phyloP scores from a whole-genome alignment of 352 stramenopile genomes.

The Pythium brassicae region DNA sequence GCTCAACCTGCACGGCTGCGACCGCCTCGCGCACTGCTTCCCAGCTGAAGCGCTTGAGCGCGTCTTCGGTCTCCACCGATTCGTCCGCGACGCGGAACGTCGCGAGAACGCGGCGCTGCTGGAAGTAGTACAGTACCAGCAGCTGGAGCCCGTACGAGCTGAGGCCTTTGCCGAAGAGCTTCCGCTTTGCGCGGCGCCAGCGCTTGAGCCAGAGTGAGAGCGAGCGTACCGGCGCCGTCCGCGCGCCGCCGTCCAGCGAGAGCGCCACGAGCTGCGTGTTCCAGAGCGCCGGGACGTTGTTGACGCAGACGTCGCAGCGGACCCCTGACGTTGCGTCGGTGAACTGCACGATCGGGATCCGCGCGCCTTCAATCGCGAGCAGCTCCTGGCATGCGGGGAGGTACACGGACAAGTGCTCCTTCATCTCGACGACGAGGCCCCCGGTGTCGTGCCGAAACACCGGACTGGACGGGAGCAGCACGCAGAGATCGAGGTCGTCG shows the following conservation, averaged over 20 bases:
- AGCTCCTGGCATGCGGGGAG: conserved; percentile 19
- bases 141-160: conserved; percentile 73
- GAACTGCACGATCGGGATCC: conserved; percentile 70
- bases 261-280: conserved; percentile 61
- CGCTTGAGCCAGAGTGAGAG: conserved; percentile 44
- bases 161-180: conserved; percentile 28
- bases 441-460: conserved; percentile 48
- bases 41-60: conserved; percentile 18
- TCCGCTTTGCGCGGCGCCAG: conserved; percentile 35
- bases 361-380: conserved; percentile 40
- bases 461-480: conserved; percentile 47
- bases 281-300: conserved; percentile 78
- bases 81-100: conserved; percentile 34
- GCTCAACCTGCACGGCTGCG: background rate
- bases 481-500: conserved; percentile 74
- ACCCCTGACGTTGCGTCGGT: conserved; percentile 31
- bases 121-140: conserved; percentile 67
- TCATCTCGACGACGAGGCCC: conserved; percentile 46
- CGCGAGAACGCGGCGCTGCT: conserved; percentile 39
- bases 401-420: conserved; percentile 69
- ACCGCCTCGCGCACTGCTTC: conserved; percentile 21
- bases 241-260: conserved; percentile 14
- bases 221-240: background rate
- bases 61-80: conserved; percentile 15
- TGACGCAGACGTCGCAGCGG: conserved; percentile 72